These are phyloP conservation scores for Arbutus unedo DNA, from an alignment of 148 eudicot genomes.

Conservation along the genomic window DNA sequence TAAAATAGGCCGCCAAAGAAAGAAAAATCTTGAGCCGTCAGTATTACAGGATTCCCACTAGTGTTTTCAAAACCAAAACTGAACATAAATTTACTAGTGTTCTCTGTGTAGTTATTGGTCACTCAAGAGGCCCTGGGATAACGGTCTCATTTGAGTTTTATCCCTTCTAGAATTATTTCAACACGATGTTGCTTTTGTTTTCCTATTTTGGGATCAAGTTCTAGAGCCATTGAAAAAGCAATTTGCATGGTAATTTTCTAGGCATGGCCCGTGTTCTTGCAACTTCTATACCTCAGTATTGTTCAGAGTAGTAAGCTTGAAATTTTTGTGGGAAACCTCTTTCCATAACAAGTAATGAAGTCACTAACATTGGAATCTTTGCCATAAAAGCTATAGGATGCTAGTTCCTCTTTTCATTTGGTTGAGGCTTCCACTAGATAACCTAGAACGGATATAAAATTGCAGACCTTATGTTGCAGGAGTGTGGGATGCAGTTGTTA, in stretches of 20 bases:
- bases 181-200: neutral
- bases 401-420: neutral
- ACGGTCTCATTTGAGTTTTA: neutral
- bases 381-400: neutral
- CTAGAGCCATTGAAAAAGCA: slow-evolving; percentile 2
- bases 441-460: neutral
- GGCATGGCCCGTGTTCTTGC: neutral
- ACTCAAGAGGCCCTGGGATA: neutral
- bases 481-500: slow-evolving; percentile 94
- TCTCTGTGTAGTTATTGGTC: neutral
- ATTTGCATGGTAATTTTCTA: neutral
- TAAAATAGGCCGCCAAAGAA: neutral
- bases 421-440: slow-evolving; percentile 2
- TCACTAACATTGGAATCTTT: neutral
- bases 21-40: neutral
- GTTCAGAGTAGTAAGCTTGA: neutral
- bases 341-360: neutral
- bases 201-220: neutral
- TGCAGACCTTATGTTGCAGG: slow-evolving; percentile 45
- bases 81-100: neutral
- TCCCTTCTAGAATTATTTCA: neutral
- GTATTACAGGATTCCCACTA: neutral
- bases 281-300: neutral
- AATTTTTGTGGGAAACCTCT: neutral
- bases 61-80: neutral